These are phyloP conservation scores for Cercospora berteroae DNA, from an alignment of 2,329 filamentous ascomycete genomes.

Conservation along the genomic window DNA sequence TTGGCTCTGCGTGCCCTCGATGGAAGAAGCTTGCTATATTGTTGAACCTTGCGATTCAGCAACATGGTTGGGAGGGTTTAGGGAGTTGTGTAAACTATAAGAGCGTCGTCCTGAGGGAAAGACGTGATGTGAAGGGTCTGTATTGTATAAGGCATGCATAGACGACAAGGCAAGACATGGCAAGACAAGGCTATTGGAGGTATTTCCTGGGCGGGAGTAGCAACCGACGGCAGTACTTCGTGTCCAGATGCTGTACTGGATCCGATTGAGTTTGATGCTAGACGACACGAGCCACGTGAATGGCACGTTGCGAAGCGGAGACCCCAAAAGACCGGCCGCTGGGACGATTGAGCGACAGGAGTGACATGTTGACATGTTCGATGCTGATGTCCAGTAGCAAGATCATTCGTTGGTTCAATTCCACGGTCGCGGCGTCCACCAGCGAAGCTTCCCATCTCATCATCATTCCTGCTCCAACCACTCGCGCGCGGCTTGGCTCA, in stretches of 20 bases:
- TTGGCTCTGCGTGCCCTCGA: not conserved
- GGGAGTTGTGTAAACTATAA: not conserved
- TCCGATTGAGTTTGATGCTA: constrained; percentile 1
- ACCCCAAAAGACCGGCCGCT: not conserved
- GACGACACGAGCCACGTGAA: not conserved
- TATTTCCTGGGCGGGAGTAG: not conserved
- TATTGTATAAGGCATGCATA: not conserved
- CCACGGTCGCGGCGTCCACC: not conserved
- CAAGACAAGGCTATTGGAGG: too few relatives aligned
- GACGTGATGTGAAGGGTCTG: not conserved
- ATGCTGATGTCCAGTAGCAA: not conserved
- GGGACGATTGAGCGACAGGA: not conserved
- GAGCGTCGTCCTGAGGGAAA: not conserved
- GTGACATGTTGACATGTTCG: not conserved
- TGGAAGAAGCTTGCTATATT: not conserved
- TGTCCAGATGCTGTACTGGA: not conserved
- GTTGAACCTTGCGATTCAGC: not conserved
- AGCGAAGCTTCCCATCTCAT: not conserved
- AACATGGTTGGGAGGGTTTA: not conserved
- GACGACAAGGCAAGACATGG: not conserved
- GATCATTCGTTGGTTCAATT: not conserved
- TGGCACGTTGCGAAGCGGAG: not conserved
- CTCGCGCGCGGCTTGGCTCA: not conserved
- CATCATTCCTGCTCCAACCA: not conserved
- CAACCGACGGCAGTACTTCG: not conserved